Evolutionary conservation across 495 filamentous ascomycete species (phyloP).

Genomic region (Penicillium soppii): DNA sequence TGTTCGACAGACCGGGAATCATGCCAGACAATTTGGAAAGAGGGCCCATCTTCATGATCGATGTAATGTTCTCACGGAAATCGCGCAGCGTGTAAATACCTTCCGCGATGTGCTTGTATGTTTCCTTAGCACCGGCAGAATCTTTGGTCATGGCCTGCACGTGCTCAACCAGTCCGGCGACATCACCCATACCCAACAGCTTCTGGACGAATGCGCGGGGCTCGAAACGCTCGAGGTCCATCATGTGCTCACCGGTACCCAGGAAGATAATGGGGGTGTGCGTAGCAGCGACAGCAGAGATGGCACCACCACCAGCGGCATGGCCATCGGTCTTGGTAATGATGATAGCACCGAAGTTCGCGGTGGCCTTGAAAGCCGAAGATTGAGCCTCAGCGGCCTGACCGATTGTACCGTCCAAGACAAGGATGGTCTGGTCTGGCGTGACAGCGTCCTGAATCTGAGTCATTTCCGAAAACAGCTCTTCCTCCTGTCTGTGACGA

Average conservation of each 20-base stretch:
- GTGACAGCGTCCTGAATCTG: conserved; percentile 91
- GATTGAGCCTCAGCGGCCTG: conserved; percentile 94
- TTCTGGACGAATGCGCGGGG: conserved; percentile 90
- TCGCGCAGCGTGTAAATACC: conserved; percentile 96
- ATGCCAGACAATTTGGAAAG: conserved; percentile 97
- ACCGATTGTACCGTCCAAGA: conserved; percentile 93
- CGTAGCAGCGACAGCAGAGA: conserved; percentile 96
- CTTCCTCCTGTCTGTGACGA: conserved; percentile 89
- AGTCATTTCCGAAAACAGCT: conserved; percentile 96
- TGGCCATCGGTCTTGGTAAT: conserved; percentile 99
- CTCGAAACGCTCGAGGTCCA: conserved; percentile 90
- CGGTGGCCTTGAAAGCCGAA: conserved; percentile 94
- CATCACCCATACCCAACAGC: conserved; percentile 94
- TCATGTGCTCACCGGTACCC: conserved; percentile 94
- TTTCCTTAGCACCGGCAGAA: conserved; percentile 75
- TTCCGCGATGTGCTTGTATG: conserved; percentile 96
- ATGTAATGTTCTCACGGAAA: conserved; percentile 89
- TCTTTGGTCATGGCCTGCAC: conserved; percentile 96
- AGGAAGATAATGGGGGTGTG: conserved; percentile 97
- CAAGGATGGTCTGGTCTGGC: conserved; percentile 98
- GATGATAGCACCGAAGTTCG: conserved; percentile 97
- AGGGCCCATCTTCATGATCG: conserved; percentile 99
- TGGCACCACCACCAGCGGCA: conserved; percentile 91
- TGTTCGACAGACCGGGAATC: conserved; percentile 90
- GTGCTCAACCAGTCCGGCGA: conserved; percentile 92